Evolutionary conservation across 1,284 basidiomycete species (phyloP).

Genomic region (Sporisorium reilianum): DNA sequence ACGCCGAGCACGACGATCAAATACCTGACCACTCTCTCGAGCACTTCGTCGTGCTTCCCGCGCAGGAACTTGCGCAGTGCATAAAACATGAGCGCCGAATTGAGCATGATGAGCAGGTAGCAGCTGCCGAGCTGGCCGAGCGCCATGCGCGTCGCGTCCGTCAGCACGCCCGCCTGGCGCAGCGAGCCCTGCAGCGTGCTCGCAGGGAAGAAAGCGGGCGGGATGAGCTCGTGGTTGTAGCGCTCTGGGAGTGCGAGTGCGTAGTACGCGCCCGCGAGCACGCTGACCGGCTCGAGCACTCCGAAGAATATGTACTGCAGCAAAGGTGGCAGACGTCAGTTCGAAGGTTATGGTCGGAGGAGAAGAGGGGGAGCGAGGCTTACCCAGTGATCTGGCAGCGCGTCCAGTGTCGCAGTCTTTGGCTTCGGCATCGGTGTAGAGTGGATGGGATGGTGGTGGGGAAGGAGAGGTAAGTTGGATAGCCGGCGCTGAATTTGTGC

Average conservation of each 20-base stretch:
- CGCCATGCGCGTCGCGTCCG: slow-evolving; percentile 44
- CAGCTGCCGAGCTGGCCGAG: slow-evolving; percentile 59
- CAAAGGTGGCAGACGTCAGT: no score
- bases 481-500: not conserved
- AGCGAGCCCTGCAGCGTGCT: slow-evolving; percentile 27
- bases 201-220: slow-evolving; percentile 38
- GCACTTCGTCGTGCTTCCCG: slow-evolving; percentile 18
- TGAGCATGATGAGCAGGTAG: slow-evolving; percentile 62
- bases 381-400: slow-evolving; percentile 49
- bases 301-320: slow-evolving; percentile 60
- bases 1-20: slow-evolving; percentile 55
- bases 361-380: not conserved
- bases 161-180: slow-evolving; percentile 24
- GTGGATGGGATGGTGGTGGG: not conserved
- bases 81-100: slow-evolving; percentile 53
- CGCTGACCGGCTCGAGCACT: slow-evolving; percentile 55
- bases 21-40: slow-evolving; percentile 45
- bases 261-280: slow-evolving; percentile 52
- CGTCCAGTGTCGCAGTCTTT: slow-evolving; percentile 9
- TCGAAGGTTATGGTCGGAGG: not conserved
- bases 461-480: slow-evolving; percentile 5
- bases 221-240: slow-evolving; percentile 58
- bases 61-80: slow-evolving; percentile 36
- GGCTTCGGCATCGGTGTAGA: not conserved
- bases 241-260: slow-evolving; percentile 48